Evolutionary conservation across 345 rosid species (phyloP), one percentile per base, ranked within the genome.

Genomic region (Arabis alpina): DNA sequence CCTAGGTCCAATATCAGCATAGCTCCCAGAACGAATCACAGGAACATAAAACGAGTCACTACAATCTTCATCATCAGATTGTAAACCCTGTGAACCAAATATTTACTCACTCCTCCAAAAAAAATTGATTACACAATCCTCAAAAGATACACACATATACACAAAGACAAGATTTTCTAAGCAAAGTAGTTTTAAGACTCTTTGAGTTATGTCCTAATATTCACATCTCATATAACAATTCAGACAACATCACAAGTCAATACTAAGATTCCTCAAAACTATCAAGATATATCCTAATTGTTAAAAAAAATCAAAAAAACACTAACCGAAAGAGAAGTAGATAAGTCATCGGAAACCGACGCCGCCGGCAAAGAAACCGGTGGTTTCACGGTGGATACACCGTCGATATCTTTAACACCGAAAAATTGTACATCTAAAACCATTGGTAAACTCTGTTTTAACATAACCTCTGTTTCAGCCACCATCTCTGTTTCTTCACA

Each of bases 11-110:
- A 85, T 88, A 64, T 83, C 91, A 2, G 88, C 77, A 65, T 68
- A 82, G 82, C 98, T 85, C 6, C 98, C 98, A 45, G 96, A 92
- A 3, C 91, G 88, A 39, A 92, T 84, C 52, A 62, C 74, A n/a
- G 95, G 96, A 55, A 84, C 54, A 64, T 75, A 77, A 3, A 51
- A 28, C 16, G 68, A 1, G 61, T 27, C 52, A 60, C 47, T 15
- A 4, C 66, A 40, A 51, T 50, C 68, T 27, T 30, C 50, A 76
- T 63, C 62, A n/a, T 37, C 25, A 63, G 64, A 50, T 12, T 28
- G 6, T 10, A 71, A 13, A 41, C 55, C 77, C 71, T 64, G 65
- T 9, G 34, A 55, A 68, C 23, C 4, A 30, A 44, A n/a, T n/a
- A n/a, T n/a, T n/a, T n/a, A n/a, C n/a, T n/a, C n/a, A n/a, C n/a